Conservation (phyloP, 192 early-diverging fungal species). For the Coemansia sp. region DNA sequence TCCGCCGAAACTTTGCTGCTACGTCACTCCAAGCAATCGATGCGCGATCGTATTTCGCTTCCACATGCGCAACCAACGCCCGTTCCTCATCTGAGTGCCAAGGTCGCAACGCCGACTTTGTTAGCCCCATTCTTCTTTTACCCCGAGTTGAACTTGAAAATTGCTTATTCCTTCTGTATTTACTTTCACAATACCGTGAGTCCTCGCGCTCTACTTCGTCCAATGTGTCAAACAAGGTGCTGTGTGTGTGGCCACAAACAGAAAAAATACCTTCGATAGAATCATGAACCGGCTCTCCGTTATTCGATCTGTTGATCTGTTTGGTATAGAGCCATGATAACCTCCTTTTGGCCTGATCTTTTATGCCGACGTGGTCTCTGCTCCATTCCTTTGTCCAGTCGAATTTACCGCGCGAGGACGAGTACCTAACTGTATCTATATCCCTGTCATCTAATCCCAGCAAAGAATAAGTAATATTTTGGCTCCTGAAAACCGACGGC, state of each 20-base stretch:
- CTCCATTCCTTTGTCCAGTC: background rate
- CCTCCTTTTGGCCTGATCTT: background rate
- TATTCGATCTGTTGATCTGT: background rate
- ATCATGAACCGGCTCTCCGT: background rate
- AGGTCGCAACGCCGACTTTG: constrained; percentile 1
- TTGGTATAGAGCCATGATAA: background rate
- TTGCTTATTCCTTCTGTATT: too few species aligned
- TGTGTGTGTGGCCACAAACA: background rate
- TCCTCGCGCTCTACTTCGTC: background rate
- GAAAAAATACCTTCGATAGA: background rate
- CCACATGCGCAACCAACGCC: constrained; percentile 7
- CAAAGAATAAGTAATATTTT: too few species aligned
- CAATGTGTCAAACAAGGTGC: constrained; percentile 5
- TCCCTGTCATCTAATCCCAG: too few species aligned
- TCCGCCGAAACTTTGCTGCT: constrained; percentile 15
- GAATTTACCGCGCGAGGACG: background rate
- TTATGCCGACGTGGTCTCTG: background rate
- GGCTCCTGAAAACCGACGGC: too few species aligned
- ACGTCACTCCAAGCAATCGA: constrained; percentile 15
- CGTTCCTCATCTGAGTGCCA: constrained; percentile 25
- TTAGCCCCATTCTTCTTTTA: too few species aligned
- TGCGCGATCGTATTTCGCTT: background rate
- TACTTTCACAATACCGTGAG: background rate
- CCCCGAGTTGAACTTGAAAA: too few species aligned
- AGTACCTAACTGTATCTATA: too few species aligned